phyloP scores from a whole-genome alignment of 1,139 yeast genomes.

The Lodderomyces parapsilosis region DNA sequence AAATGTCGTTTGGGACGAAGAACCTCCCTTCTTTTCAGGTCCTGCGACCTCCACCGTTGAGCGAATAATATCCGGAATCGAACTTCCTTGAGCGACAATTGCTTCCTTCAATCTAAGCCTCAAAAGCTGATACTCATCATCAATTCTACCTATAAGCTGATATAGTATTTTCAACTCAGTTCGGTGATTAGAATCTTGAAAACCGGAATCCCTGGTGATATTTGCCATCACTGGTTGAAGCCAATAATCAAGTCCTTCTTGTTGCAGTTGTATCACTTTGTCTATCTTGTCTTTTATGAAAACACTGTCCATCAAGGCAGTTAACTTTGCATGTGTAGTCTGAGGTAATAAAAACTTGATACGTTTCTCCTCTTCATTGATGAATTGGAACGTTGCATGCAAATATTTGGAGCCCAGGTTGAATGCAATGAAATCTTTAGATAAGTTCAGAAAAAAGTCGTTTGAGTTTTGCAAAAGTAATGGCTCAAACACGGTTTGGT shows the following conservation, averaged over 20 bases:
- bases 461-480: slow-evolving; percentile 55
- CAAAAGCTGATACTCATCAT: slow-evolving; percentile 49
- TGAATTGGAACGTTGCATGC: slow-evolving; percentile 49
- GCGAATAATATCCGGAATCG: slow-evolving; percentile 23
- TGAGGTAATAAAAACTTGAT: slow-evolving; percentile 55
- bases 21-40: slow-evolving; percentile 11
- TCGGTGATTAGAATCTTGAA: slow-evolving; percentile 16
- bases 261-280: slow-evolving; percentile 39
- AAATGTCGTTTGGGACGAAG: slow-evolving; percentile 36
- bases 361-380: slow-evolving; percentile 59
- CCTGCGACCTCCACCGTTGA: slow-evolving; percentile 6
- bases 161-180: slow-evolving; percentile 43
- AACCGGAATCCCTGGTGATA: slow-evolving; percentile 17
- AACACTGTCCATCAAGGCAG: slow-evolving; percentile 58
- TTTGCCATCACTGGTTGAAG: slow-evolving; percentile 33
- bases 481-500: slow-evolving; percentile 67
- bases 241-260: slow-evolving; percentile 61
- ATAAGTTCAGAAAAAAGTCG: slow-evolving; percentile 51
- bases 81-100: slow-evolving; percentile 41
- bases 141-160: slow-evolving; percentile 54
- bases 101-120: slow-evolving; percentile 48
- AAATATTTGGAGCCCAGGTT: slow-evolving; percentile 52
- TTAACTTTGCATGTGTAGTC: slow-evolving; percentile 52
- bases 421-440: slow-evolving; percentile 41
- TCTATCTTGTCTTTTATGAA: slow-evolving; percentile 62